Conservation (phyloP, 257 asterid species). For the Nicotiana benthamiana region DNA sequence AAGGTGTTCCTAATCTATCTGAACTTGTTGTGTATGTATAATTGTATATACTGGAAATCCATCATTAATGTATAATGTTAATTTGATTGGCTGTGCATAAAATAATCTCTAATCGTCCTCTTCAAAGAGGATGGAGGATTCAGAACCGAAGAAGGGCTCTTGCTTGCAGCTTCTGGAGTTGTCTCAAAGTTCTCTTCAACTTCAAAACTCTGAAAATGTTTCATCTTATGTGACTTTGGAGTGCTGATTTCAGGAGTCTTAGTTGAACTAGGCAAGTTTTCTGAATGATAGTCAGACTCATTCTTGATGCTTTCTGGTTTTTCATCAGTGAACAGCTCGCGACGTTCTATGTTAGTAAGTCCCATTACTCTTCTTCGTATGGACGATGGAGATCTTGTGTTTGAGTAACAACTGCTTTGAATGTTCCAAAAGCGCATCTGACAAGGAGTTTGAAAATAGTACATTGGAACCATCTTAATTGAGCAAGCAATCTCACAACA, state of each 20-base stretch:
- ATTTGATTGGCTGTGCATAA: slow-evolving; percentile 4
- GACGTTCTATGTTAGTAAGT: slow-evolving; percentile 38
- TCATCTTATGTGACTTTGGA: slow-evolving; percentile 52
- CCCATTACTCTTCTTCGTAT: slow-evolving; percentile 64
- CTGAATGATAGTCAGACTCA: slow-evolving; percentile 3
- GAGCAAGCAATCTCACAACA: background rate
- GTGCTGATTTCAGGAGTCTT: slow-evolving; percentile 34
- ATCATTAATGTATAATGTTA: background rate
- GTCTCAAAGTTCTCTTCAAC: slow-evolving; percentile 26
- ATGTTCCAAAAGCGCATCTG: slow-evolving; percentile 78
- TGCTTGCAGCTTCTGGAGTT: slow-evolving; percentile 46
- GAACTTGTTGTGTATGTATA: background rate
- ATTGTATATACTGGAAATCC: background rate
- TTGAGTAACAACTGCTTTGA: slow-evolving; percentile 61
- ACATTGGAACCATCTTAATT: background rate
- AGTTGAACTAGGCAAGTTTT: background rate
- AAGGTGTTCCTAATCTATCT: background rate
- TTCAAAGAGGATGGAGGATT: slow-evolving; percentile 72
- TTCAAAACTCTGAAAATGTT: slow-evolving; percentile 24
- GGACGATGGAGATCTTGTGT: slow-evolving; percentile 65
- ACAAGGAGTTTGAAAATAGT: background rate
- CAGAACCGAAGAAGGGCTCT: slow-evolving; percentile 82
- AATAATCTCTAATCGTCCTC: slow-evolving; percentile 64
- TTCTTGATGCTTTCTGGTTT: slow-evolving; percentile 14
- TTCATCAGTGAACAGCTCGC: slow-evolving; percentile 51